Evolutionary conservation across 1,139 yeast species (phyloP).

Genomic region (Barnettozyma hawaiiensis): DNA sequence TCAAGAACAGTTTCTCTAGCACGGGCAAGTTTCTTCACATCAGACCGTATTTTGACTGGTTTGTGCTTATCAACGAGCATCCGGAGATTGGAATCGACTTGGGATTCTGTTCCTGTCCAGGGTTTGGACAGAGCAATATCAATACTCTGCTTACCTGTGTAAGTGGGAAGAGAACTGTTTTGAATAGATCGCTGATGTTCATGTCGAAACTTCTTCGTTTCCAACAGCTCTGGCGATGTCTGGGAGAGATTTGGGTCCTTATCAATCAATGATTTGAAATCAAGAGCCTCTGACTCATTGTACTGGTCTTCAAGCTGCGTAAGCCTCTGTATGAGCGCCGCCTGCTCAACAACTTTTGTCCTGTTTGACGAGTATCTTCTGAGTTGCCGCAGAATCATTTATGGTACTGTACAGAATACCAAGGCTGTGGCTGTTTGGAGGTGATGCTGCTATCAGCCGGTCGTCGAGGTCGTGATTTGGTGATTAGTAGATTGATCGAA

Average conservation of each 20-base stretch:
- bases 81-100: conserved; percentile 47
- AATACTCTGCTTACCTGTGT: not conserved
- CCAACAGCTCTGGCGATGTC: conserved; percentile 27
- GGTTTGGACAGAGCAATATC: conserved; percentile 44
- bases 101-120: conserved; percentile 65
- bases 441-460: no score
- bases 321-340: conserved; percentile 19
- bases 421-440: no score
- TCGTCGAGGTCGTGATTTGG: no score
- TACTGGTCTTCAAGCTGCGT: conserved; percentile 16
- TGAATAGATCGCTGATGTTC: not conserved
- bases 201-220: conserved; percentile 20
- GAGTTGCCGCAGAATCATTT: conserved; percentile 1
- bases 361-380: conserved; percentile 6
- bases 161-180: not conserved
- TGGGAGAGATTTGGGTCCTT: conserved; percentile 21
- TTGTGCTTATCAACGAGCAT: conserved; percentile 62
- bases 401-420: not conserved
- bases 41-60: conserved; percentile 32
- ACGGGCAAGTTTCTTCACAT: conserved; percentile 35
- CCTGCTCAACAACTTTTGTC: conserved; percentile 7
- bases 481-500: no score
- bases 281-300: conserved; percentile 14
- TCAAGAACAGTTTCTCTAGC: conserved; percentile 69
- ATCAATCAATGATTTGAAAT: conserved; percentile 20